Percentiles rank a stretch among this genome's conserved stretches.
phyloP scores from a whole-genome alignment of 2,329 filamentous ascomycete genomes.

The Fusarium armeniacum region DNA sequence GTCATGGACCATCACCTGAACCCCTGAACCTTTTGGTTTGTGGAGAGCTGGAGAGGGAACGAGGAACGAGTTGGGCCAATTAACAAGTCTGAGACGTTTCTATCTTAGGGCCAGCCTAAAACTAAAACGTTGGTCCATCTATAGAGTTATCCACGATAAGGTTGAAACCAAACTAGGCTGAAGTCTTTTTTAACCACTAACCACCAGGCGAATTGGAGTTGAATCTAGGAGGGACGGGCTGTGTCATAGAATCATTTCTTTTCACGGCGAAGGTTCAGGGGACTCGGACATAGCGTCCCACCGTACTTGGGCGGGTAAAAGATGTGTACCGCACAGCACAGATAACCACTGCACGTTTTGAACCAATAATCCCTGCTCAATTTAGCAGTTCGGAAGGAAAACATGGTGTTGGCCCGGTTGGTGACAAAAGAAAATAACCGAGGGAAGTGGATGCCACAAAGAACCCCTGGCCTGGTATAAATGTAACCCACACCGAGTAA shows the following conservation, averaged over 20 bases:
- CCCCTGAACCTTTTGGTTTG: neutral
- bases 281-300: neutral
- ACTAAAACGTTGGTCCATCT: neutral
- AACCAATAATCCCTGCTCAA: neutral
- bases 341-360: neutral
- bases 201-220: neutral
- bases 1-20: neutral
- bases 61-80: constrained; percentile 5
- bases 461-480: neutral
- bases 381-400: constrained; percentile 1
- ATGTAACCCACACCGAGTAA: constrained; percentile 5
- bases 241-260: neutral
- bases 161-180: neutral
- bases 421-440: constrained; percentile 7
- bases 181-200: neutral
- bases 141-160: neutral
- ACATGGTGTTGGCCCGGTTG: constrained; percentile 4
- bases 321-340: neutral
- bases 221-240: neutral
- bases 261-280: neutral
- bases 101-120: neutral
- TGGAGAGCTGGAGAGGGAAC: neutral
- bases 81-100: neutral
- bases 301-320: constrained; percentile 2
- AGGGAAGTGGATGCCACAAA: constrained; percentile 6